Conservation (phyloP, 768 basidiomycete genomes). For the Russula brevipes region DNA sequence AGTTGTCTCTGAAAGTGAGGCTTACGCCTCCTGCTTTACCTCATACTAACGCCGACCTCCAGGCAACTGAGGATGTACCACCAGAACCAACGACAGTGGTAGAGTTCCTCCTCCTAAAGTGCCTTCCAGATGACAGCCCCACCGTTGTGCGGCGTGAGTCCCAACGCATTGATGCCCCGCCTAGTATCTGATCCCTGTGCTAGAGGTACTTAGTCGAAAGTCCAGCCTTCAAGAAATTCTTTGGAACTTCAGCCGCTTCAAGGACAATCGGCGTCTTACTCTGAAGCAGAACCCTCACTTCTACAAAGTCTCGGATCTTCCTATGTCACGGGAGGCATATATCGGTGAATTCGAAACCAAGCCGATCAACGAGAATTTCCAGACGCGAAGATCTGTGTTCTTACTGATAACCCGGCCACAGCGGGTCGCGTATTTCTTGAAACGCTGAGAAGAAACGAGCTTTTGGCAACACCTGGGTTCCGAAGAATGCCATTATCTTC, state of each 20-base stretch:
- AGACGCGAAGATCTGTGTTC: neutral
- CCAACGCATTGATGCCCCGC: no score
- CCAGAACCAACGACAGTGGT: neutral
- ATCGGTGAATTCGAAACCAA: neutral
- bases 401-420: neutral
- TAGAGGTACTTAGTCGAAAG: slow-evolving; percentile 6
- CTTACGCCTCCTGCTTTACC: no score
- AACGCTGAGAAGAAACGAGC: neutral
- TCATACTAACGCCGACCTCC: neutral
- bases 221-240: slow-evolving; percentile 3
- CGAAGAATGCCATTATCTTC: slow-evolving; percentile 5
- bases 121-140: neutral
- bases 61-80: neutral
- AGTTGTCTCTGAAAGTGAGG: neutral
- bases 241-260: slow-evolving; percentile 16
- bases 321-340: neutral
- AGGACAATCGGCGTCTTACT: slow-evolving; percentile 1
- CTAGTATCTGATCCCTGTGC: neutral
- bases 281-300: slow-evolving; percentile 19
- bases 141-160: neutral
- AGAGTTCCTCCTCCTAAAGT: neutral
- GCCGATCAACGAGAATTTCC: neutral
- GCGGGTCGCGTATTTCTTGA: slow-evolving; percentile 12
- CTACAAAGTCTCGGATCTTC: neutral
- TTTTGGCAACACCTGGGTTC: slow-evolving; percentile 12